Evolutionary conservation across 2,329 filamentous ascomycete species (phyloP).

Genomic region (Colletotrichum karsti): DNA sequence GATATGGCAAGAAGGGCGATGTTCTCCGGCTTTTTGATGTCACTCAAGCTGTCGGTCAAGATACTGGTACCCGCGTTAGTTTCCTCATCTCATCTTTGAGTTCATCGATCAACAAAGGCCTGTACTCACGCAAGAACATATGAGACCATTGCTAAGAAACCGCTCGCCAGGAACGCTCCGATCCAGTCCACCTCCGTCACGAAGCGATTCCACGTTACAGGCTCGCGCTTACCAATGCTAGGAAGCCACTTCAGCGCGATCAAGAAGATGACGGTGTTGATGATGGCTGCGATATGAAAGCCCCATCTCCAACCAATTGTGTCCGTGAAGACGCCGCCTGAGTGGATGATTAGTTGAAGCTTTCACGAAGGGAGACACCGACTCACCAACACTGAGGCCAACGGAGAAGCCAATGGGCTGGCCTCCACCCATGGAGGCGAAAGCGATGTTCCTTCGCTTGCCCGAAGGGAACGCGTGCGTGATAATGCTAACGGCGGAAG

Average conservation of each 20-base stretch:
- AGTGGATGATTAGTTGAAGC: no score
- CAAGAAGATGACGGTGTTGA: slow-evolving; percentile 49
- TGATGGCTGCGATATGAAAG: slow-evolving; percentile 24
- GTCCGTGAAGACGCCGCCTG: slow-evolving; percentile 25
- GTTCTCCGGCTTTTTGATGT: slow-evolving; percentile 46
- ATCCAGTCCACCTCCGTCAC: slow-evolving; percentile 26
- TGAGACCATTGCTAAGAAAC: slow-evolving; percentile 14
- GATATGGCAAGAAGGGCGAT: slow-evolving; percentile 54
- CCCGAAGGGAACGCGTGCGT: slow-evolving; percentile 22
- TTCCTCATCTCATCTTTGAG: background rate
- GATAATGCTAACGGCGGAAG: slow-evolving; percentile 26
- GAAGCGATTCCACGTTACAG: slow-evolving; percentile 24
- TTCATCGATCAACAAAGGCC: slow-evolving; percentile 40
- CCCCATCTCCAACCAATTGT: slow-evolving; percentile 27
- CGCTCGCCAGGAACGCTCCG: slow-evolving; percentile 17
- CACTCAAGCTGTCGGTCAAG: slow-evolving; percentile 30
- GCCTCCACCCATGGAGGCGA: slow-evolving; percentile 34
- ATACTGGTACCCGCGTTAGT: background rate
- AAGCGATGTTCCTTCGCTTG: slow-evolving; percentile 39
- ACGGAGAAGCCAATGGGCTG: slow-evolving; percentile 27
- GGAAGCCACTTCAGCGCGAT: slow-evolving; percentile 49
- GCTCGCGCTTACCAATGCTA: slow-evolving; percentile 53
- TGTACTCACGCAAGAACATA: slow-evolving; percentile 34
- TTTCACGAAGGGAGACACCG: no score
- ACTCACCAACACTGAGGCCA: slow-evolving; percentile 25